Conservation (phyloP, 345 rosid species). For the Citrus medica region DNA sequence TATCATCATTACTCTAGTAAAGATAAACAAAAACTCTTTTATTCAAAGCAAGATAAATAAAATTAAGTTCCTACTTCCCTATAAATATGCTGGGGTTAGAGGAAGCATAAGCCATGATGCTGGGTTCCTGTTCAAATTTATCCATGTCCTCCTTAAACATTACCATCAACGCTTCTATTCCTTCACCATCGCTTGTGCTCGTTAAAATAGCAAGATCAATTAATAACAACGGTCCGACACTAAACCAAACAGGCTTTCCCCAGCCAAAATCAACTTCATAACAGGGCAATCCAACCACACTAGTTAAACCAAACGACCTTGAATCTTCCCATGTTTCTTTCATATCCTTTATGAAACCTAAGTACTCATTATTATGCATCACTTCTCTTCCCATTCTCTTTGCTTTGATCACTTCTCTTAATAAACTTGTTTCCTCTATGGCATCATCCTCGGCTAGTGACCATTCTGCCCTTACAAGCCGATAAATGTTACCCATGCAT, state of each 20-base stretch:
- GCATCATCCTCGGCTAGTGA: neutral
- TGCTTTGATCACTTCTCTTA: neutral
- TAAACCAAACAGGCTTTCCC: constrained; percentile 28
- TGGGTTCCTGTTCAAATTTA: constrained; percentile 10
- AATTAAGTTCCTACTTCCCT: neutral
- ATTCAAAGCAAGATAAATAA: too few species aligned
- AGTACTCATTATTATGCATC: neutral
- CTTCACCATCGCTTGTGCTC: constrained; percentile 16
- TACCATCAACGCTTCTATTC: constrained; percentile 29
- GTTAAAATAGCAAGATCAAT: constrained; percentile 7
- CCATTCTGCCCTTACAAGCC: constrained; percentile 5
- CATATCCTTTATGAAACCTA: neutral
- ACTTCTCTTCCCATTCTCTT: neutral
- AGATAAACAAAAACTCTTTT: too few species aligned
- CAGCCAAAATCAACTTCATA: constrained; percentile 30
- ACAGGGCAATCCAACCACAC: constrained; percentile 25
- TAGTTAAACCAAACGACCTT: constrained; percentile 8
- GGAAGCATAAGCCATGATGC: constrained; percentile 21
- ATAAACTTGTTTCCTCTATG: neutral
- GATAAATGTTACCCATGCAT: constrained; percentile 19
- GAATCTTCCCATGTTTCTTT: neutral
- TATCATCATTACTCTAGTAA: too few species aligned
- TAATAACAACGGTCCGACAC: neutral
- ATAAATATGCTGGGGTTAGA: neutral
- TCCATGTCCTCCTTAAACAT: constrained; percentile 21